These are phyloP conservation scores for Erucastrum elatum DNA, from an alignment of 345 rosid species.

Conservation along the genomic window DNA sequence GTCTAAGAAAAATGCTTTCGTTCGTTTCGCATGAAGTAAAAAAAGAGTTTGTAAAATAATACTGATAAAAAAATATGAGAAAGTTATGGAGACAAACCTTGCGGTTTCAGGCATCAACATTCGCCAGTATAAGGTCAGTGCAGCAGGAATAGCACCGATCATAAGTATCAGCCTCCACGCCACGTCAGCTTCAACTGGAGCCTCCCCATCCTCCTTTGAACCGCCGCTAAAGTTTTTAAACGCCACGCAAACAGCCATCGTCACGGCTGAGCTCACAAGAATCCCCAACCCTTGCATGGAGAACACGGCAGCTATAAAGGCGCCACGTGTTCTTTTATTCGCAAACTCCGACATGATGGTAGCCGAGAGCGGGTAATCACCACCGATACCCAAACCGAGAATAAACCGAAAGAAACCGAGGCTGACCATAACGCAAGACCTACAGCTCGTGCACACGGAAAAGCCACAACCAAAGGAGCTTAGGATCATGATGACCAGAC, in stretches of 20 bases:
- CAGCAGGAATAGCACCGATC: conserved; percentile 76
- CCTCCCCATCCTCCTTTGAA: background rate
- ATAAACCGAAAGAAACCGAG: conserved; percentile 65
- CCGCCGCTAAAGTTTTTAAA: conserved; percentile 27
- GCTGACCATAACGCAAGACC: conserved; percentile 55
- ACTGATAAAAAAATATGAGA: background rate
- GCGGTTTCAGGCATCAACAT: conserved; percentile 92
- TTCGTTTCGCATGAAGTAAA: no score
- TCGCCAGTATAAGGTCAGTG: conserved; percentile 71
- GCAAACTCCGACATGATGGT: conserved; percentile 88
- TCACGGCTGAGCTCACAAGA: conserved; percentile 53
- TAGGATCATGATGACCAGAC: conserved; percentile 56
- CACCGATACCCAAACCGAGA: conserved; percentile 75
- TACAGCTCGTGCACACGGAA: conserved; percentile 53
- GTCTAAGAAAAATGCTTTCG: no score
- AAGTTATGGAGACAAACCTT: conserved; percentile 40
- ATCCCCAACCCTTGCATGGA: conserved; percentile 85
- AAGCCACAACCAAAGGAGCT: conserved; percentile 72
- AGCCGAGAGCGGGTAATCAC: conserved; percentile 80
- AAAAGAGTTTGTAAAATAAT: no score
- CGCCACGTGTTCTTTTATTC: conserved; percentile 69
- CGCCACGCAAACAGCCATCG: conserved; percentile 49
- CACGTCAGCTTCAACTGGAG: conserved; percentile 55
- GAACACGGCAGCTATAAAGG: conserved; percentile 69
- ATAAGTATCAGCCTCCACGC: conserved; percentile 77